Evolutionary conservation across 371 early-diverging fungal species (phyloP), one percentile per base, ranked within the genome.

Genomic region (Haplosporangium sp.): DNA sequence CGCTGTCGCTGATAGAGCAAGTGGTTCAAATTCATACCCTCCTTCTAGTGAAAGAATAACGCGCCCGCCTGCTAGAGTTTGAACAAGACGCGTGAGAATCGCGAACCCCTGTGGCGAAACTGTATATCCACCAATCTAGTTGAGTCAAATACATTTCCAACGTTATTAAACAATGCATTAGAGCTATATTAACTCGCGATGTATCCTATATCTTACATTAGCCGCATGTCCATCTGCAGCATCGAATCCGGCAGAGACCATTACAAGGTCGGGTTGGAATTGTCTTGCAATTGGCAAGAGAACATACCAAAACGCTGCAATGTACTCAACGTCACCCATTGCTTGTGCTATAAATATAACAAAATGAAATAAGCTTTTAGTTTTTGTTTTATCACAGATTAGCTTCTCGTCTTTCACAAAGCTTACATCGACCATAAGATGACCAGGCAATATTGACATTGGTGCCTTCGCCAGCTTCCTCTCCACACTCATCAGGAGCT

Each of bases 161-260:
- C 27, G 27, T 27, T 27, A 27, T 27, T 27, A 27, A 27, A 27
- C 27, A 27, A 27, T 27, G 27, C 27, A 27, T 27, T 27, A 27
- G 27, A 27, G 27, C 27, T 65, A 55, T 56, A 55, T 65, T 27
- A n/a, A 27, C 27, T 58, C 37, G 7, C 53, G 15, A 19, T 50
- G 11, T 50, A 50, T 50, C 38, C 9, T 17, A 50, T 15, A 10
- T 71, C 84, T 83, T 87, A 88, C 90, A 69, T 88, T 88, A 58
- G 85, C 84, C n/a, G 90, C 88, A 60, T 90, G 90, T 17, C 89
- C 89, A 73, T 88, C 87, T 10, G 92, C 91, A 4, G 92, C 91
- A 77, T 91, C 92, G 67, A 90, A 92, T 17, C 92, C 92, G 42
- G 91, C 91, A 37, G 92, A 91, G 39, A 92, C 89, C 67, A 91